Evolutionary conservation across 805 yeast genomes (phyloP).

Genomic region (Starmera quercuum): DNA sequence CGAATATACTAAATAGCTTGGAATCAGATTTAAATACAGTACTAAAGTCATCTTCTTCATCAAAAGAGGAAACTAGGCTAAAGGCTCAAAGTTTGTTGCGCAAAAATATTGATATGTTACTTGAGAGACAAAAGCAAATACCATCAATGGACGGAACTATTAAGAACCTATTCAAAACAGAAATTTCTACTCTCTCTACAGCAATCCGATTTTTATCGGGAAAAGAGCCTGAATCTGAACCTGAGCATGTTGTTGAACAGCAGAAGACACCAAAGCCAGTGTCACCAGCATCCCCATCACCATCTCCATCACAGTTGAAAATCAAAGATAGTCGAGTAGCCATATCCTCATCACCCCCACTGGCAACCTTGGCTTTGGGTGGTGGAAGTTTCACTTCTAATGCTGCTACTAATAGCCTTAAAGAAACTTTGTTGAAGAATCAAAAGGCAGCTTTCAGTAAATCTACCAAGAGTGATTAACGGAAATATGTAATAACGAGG

Average conservation of each 20-base stretch:
- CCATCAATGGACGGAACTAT: slow-evolving; percentile 7
- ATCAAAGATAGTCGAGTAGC: slow-evolving; percentile 17
- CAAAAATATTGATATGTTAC: slow-evolving; percentile 4
- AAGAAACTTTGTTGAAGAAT: background rate
- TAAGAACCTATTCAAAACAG: slow-evolving; percentile 10
- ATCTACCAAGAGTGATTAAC: background rate
- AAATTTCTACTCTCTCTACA: slow-evolving; percentile 9
- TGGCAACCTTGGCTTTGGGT: background rate
- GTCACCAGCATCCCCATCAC: background rate
- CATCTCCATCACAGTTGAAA: background rate
- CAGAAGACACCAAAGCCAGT: background rate
- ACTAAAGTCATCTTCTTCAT: slow-evolving; percentile 5
- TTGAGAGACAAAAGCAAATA: slow-evolving; percentile 5
- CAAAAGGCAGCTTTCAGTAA: background rate
- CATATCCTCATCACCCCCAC: background rate
- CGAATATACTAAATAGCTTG: slow-evolving; percentile 10
- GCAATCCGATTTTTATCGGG: slow-evolving; percentile 11
- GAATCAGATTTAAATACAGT: slow-evolving; percentile 12
- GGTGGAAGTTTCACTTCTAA: background rate
- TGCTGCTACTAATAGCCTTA: background rate
- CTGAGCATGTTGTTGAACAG: background rate
- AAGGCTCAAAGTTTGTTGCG: slow-evolving; percentile 3
- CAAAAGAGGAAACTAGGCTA: slow-evolving; percentile 3
- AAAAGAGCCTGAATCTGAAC: slow-evolving; percentile 1
- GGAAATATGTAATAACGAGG: background rate